Base-by-base conservation (phyloP, 2,329 filamentous ascomycete genomes). In the Dactylonectria macrodidyma region DNA sequence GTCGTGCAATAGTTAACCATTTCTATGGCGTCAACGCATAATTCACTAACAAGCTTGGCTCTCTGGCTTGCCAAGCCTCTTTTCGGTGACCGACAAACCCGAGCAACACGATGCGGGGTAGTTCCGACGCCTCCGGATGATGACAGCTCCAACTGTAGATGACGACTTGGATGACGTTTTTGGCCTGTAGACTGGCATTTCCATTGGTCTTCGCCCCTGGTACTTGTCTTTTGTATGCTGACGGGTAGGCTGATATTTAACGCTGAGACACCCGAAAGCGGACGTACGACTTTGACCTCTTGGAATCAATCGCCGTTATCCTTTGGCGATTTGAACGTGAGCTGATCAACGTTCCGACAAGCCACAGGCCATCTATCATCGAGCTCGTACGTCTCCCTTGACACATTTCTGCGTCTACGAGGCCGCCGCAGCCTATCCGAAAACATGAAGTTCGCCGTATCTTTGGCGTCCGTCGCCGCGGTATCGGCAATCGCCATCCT, bases 401-500 rank as follows among this genome's bases (percentile, higher is more conserved):
- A 30, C 5, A 12, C 7, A 44, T 19, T 19, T 19, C 19, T 19
- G 19, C 19, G 19, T 30, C 26, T 30, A 30, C 4, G 26, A 30
- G 26, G 26, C 7, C 30, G 46, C 4, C 6, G 38, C 26, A 19
- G 41, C 22, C n/a, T 3, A 8, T 48, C 12, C 16, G 10, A 5
- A 52, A 67, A 22, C 2, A 75, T 75, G 73, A 75, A 63, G 57
- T 70, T 73, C 50, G 38, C 71, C 54, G 2, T 67, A 16, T 48
- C 69, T 10, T 63, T 74, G 11, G 67, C 73, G 5, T n/a, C 74
- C 44, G 69, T 71, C 24, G 62, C 73, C 57, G 72, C 73, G 57
- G 67, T 68, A 1, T 73, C 73, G 30, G 73, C 73, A 2, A 48
- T 75, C 2, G 70, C 72, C 38, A 66, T 75, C 1, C 69, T 69